Evolutionary conservation across 2,329 filamentous ascomycete species (phyloP).

Genomic region (Gliomastix tumulicola): DNA sequence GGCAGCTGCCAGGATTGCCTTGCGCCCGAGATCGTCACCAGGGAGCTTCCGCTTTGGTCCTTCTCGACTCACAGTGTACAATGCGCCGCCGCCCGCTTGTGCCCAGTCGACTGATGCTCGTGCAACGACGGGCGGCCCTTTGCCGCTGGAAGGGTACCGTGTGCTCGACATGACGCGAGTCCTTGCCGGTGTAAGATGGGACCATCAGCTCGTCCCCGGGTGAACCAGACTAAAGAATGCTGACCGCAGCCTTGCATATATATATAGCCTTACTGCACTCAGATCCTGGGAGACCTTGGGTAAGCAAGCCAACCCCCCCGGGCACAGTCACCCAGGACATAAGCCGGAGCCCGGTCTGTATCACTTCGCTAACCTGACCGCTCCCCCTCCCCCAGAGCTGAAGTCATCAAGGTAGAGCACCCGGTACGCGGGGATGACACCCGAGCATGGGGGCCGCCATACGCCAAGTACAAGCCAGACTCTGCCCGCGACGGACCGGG

Average conservation of each 20-base stretch:
- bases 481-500: slow-evolving; percentile 62
- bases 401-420: slow-evolving; percentile 97
- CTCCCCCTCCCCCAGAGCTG: slow-evolving; percentile 53
- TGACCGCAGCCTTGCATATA: slow-evolving; percentile 7
- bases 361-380: too few relatives aligned
- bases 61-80: slow-evolving; percentile 8
- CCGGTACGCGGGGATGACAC: slow-evolving; percentile 89
- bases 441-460: slow-evolving; percentile 92
- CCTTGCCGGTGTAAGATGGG: slow-evolving; percentile 71
- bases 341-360: too few relatives aligned
- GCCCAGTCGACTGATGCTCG: too few relatives aligned
- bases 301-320: slow-evolving; percentile 49
- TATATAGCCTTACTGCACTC: slow-evolving; percentile 85
- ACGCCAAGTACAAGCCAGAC: slow-evolving; percentile 66
- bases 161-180: slow-evolving; percentile 97
- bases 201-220: too few relatives aligned
- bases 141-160: slow-evolving; percentile 76
- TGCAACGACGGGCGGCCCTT: too few relatives aligned
- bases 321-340: too few relatives aligned
- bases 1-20: too few relatives aligned
- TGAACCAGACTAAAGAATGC: too few relatives aligned
- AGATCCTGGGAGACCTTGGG: slow-evolving; percentile 94
- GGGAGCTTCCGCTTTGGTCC: slow-evolving; percentile 19
- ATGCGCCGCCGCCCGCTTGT: too few relatives aligned
- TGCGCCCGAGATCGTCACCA: too few relatives aligned